Base-by-base conservation (phyloP, 306 rosid genomes). In the Dalbergia cochinchinensis region DNA sequence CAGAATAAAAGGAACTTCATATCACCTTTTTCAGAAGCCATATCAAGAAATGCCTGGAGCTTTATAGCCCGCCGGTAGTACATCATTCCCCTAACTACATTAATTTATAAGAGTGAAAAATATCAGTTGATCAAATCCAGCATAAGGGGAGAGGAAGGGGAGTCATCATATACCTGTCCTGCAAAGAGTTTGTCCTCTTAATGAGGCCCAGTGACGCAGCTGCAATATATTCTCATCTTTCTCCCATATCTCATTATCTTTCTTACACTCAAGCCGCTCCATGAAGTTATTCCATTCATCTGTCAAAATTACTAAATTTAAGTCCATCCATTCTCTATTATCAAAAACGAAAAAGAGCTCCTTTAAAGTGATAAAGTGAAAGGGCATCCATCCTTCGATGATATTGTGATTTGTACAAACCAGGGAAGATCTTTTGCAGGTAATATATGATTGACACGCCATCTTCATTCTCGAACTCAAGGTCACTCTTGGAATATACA, bases 21-120 rank as follows among this genome's bases (percentile, higher is more conserved):
- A 53, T 85, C 82, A 95, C 99, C 99, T 15, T 55, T 70, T 69
- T 95, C 99, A 63, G 1, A 5, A 81, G 99, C 99, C 98, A 95
- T 91, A 84, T 95, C 99, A 68, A 95, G 99, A 89, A 95, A 95
- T 69, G 99, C 97, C 86, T 95, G 99, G 85, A 95, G 99, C 92
- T 90, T 91, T 85, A 95, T 70, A 58, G 99, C 98, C 83, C 98
- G 87, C 79, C 98, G 89, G 69, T 92, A 91, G 73, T 95, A 95
- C 99, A 95, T 95, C 92, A 95, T 95, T 80, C 99, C 99, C 88
- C 99, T 89, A 69, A 95, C 99, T 95, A 89, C 70, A 86, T 79
- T 20, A 48, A 55, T 72, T 54, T 69, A 34, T 72, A 65, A 44
- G 71, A 71, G 64, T 64, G 73, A 55, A 74, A 80, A 75, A 64